Percentiles rank a stretch among this genome's conserved stretches.
phyloP scores from a whole-genome alignment of 169 alveolate genomes.

The Fabrea salina region DNA sequence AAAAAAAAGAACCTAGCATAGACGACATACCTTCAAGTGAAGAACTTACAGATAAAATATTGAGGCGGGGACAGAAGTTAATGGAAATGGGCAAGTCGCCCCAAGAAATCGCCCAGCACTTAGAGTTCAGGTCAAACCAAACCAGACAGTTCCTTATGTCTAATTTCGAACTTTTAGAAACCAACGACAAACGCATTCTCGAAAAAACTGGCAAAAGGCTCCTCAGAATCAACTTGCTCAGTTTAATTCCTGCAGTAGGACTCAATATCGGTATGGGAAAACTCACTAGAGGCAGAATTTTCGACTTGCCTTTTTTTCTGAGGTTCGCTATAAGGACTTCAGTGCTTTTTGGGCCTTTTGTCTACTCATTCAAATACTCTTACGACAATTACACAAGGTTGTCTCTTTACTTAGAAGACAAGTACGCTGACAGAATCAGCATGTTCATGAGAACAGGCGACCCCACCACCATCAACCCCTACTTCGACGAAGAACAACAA shows the following conservation, averaged over 20 bases:
- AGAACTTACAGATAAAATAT: neutral
- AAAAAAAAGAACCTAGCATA: neutral
- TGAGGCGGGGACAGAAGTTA: no score
- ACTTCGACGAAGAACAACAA: neutral
- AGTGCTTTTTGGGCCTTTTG: neutral
- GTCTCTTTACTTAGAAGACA: conserved; percentile 2
- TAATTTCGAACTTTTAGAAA: neutral
- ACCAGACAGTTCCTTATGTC: neutral
- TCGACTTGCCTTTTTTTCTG: neutral
- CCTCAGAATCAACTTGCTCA: neutral
- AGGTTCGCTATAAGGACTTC: conserved; percentile 1
- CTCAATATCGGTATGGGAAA: neutral
- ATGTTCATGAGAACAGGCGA: neutral
- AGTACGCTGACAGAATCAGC: neutral
- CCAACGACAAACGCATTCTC: neutral
- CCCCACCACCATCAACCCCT: neutral
- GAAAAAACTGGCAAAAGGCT: neutral
- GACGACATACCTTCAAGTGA: neutral
- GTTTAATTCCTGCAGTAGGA: neutral
- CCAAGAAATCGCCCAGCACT: neutral
- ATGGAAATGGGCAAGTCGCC: neutral
- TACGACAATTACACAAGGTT: neutral
- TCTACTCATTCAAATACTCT: neutral
- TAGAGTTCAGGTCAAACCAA: neutral
- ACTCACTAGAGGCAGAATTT: neutral